These are phyloP conservation scores for Aspergillus glaucus DNA, from an alignment of 2,329 filamentous ascomycete genomes.

Conservation along the genomic window DNA sequence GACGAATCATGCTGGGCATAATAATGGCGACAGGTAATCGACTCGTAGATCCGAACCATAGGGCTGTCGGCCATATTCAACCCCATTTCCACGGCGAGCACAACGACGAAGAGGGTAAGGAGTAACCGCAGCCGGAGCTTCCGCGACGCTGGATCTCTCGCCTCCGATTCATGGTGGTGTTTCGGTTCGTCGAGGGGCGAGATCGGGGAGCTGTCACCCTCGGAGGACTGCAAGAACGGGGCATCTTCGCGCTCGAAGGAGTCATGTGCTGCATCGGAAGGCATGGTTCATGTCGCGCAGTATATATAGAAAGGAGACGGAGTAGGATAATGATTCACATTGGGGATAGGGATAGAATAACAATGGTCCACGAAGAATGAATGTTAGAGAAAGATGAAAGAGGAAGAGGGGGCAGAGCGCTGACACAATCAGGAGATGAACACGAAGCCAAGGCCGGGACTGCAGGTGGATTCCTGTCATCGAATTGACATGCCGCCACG, in stretches of 20 bases:
- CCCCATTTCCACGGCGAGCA: conserved; percentile 41
- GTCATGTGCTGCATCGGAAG: conserved; percentile 15
- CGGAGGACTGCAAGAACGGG: conserved; percentile 22
- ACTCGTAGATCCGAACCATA: conserved; percentile 44
- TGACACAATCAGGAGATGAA: background rate
- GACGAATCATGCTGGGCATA: conserved; percentile 38
- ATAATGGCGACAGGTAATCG: conserved; percentile 43
- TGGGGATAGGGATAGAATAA: background rate
- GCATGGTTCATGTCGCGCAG: conserved; percentile 12
- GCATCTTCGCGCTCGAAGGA: conserved; percentile 24
- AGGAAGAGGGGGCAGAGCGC: background rate
- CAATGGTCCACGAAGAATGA: background rate
- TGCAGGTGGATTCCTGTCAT: background rate
- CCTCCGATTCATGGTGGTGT: background rate
- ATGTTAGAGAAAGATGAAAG: background rate
- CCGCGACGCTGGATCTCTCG: conserved; percentile 4
- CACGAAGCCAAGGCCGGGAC: background rate
- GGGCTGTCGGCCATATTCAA: conserved; percentile 40
- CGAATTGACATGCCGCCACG: background rate
- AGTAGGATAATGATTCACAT: background rate
- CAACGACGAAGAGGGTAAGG: conserved; percentile 37
- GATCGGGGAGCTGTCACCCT: conserved; percentile 1
- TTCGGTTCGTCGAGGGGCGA: conserved; percentile 3
- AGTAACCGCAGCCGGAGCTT: conserved; percentile 32
- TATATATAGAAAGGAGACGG: background rate